A percentile compares a stretch with the other conserved stretches of the same genome.
phyloP scores from a whole-genome alignment of 164 flowering plant species.

The Liquidambar formosana region DNA sequence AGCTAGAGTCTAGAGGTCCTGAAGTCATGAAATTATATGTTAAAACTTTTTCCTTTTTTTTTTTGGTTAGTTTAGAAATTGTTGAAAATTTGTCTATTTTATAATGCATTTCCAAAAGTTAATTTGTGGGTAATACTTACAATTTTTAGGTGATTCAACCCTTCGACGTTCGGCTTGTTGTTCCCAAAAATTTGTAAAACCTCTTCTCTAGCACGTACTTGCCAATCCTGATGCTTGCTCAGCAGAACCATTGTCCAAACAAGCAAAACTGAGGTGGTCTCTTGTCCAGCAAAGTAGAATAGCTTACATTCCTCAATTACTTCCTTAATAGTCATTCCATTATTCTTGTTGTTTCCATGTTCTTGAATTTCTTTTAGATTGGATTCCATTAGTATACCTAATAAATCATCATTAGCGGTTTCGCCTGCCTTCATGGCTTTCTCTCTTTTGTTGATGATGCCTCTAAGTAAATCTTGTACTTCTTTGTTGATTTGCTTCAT shows the following conservation, averaged over 20 bases:
- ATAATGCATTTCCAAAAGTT: too few relatives aligned
- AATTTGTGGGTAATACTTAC: constrained; percentile 30
- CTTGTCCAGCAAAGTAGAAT: constrained; percentile 28
- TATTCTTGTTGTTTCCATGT: constrained; percentile 13
- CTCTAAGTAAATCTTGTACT: constrained; percentile 21
- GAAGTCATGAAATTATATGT: too few relatives aligned
- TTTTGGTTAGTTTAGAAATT: too few relatives aligned
- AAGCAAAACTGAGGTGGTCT: constrained; percentile 22
- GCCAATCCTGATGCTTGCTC: constrained; percentile 40
- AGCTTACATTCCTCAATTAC: constrained; percentile 29
- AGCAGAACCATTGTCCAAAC: constrained; percentile 31
- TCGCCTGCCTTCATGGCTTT: constrained; percentile 33
- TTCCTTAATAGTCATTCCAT: constrained; percentile 35
- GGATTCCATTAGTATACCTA: constrained; percentile 52
- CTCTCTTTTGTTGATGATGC: constrained; percentile 40
- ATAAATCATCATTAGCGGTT: constrained; percentile 33
- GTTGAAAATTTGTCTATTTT: too few relatives aligned
- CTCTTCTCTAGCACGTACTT: constrained; percentile 47
- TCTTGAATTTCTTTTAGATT: constrained; percentile 32
- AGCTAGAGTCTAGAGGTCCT: too few relatives aligned
- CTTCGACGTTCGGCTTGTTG: constrained; percentile 34
- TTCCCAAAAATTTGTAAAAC: constrained; percentile 41
- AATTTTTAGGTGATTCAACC: constrained; percentile 44
- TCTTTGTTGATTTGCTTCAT: constrained; percentile 35
- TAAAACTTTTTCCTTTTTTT: too few relatives aligned